These are phyloP conservation scores for Kodamaea neixiangensis DNA, from an alignment of 805 yeast species.

Conservation along the genomic window DNA sequence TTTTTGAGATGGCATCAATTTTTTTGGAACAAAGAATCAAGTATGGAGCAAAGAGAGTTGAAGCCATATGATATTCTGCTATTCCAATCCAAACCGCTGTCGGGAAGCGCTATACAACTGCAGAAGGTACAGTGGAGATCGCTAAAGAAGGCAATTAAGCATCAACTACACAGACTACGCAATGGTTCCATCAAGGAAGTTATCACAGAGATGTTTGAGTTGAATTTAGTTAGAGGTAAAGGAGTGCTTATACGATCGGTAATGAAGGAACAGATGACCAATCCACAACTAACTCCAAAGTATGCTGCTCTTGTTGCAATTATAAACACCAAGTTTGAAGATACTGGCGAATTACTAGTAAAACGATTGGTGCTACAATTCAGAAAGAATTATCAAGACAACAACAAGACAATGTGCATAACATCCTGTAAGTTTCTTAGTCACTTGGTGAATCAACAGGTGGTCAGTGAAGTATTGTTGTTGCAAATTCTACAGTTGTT, in stretches of 20 bases:
- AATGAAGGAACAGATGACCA: slow-evolving; percentile 52
- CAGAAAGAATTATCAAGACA: slow-evolving; percentile 50
- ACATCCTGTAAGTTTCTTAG: slow-evolving; percentile 54
- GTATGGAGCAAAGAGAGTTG: not conserved
- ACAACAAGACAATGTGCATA: slow-evolving; percentile 46
- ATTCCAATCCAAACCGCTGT: slow-evolving; percentile 7
- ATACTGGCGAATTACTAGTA: slow-evolving; percentile 59
- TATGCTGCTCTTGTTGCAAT: slow-evolving; percentile 61
- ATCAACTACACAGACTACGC: slow-evolving; percentile 48
- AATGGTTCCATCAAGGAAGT: slow-evolving; percentile 49
- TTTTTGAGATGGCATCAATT: slow-evolving; percentile 3
- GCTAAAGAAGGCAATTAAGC: slow-evolving; percentile 26
- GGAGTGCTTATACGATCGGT: slow-evolving; percentile 61
- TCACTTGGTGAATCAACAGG: slow-evolving; percentile 62
- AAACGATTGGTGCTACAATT: slow-evolving; percentile 59
- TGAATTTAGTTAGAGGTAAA: slow-evolving; percentile 58
- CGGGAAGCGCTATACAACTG: slow-evolving; percentile 11
- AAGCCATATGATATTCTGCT: slow-evolving; percentile 8
- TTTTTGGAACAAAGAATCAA: not conserved
- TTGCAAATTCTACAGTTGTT: slow-evolving; percentile 39
- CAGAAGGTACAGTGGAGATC: slow-evolving; percentile 22
- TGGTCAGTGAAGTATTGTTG: slow-evolving; percentile 37
- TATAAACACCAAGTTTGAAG: slow-evolving; percentile 67
- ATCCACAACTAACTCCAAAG: slow-evolving; percentile 43
- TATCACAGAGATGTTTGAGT: slow-evolving; percentile 50